Conservation (phyloP, 305 asterid species). For the Plantago coronopus region DNA sequence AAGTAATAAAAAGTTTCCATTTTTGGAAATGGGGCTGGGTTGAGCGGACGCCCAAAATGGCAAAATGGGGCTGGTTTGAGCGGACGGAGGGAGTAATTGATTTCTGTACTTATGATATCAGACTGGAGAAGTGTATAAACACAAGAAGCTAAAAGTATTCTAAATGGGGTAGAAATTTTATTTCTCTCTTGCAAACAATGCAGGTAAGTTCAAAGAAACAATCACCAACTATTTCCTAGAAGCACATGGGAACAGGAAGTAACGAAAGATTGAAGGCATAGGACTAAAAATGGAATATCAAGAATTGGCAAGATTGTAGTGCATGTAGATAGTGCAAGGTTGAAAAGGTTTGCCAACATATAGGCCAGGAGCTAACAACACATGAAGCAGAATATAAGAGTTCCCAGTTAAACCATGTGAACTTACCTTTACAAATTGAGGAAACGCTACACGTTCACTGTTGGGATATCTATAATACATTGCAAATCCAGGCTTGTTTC, state of each 20-base stretch:
- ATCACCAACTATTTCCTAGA: neutral
- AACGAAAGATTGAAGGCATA: neutral
- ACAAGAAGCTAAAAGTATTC: too few species aligned
- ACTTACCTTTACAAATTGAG: constrained; percentile 92
- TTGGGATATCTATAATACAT: constrained; percentile 95
- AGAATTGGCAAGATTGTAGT: neutral
- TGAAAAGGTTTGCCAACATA: neutral
- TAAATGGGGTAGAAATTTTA: too few species aligned
- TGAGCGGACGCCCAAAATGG: too few species aligned
- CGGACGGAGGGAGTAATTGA: too few species aligned
- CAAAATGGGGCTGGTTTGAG: too few species aligned
- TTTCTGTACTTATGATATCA: too few species aligned
- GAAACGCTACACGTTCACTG: constrained; percentile 94
- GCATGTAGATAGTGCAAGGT: neutral
- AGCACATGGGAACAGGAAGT: neutral
- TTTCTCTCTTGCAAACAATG: too few species aligned
- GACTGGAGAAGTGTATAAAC: neutral
- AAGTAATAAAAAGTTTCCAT: too few species aligned
- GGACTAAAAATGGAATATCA: neutral
- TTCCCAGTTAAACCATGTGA: constrained; percentile 3
- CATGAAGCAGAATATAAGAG: neutral
- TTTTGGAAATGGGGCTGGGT: too few species aligned
- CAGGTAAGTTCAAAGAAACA: neutral
- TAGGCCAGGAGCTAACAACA: neutral
- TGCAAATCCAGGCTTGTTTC: constrained; percentile 99